Base-by-base conservation (phyloP, 2,329 filamentous ascomycete species). In the Diaporthe sp. region DNA sequence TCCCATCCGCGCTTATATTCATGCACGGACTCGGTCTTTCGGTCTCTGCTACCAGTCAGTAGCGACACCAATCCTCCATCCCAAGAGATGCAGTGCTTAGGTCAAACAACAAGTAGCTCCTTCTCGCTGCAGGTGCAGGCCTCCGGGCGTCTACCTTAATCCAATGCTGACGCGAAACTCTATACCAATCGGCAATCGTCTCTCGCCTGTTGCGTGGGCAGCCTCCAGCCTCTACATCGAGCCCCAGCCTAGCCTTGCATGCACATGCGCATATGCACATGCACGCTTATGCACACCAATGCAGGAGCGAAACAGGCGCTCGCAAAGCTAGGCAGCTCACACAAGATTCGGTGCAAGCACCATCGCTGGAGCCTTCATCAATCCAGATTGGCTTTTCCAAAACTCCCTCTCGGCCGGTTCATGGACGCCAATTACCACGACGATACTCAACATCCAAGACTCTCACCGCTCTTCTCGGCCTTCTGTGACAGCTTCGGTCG, bases 301-400 rank as follows among this genome's bases (percentile, higher is more conserved):
- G 74, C 70, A 75, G 60, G 70, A 58, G 52, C 74, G 74, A 75
- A 75, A 75, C 74, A 73, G 72, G 66, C 61, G 47, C 64, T 54
- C 47, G 33, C 64, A 38, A 50, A 22, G 55, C 40, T 73, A 66
- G 45, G 33, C 40, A 42, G 45, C 61, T 50, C 15, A 58, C 25
- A 60, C 52, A 71, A 57, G 70, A 58, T 10, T 68, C 61, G 33
- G 33, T 67, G 38, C 74, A 73, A 28, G 68, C 68, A 68, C 60
- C 54, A 67, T 58, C 42, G 58, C 69, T 75, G 61, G 64, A 54
- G 45, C 64, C 47, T 15, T 68, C 47, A 54, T 52, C 33, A 22
- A 54, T 28, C n/a, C 15, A 57, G 33, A 33, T 74, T 60, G 33
- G 47, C 42, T 64, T 47, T 50, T 58, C 60, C 71, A 57, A 40